phyloP scores from a whole-genome alignment of 805 yeast genomes.

The Saturnispora mendoncae region DNA sequence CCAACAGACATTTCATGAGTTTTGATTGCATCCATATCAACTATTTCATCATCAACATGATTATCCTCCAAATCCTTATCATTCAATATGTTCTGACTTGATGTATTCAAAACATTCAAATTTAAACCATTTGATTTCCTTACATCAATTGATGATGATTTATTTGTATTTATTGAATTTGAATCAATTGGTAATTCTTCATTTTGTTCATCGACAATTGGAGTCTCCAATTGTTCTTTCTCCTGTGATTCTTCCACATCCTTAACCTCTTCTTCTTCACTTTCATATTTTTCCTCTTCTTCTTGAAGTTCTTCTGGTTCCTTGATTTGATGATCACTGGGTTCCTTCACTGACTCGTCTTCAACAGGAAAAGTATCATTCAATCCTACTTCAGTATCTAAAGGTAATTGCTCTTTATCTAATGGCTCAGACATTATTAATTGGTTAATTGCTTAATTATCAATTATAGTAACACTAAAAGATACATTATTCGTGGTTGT shows the following conservation, averaged over 20 bases:
- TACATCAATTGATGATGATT: too few species aligned
- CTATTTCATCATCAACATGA: conserved; percentile 1
- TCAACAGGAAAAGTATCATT: not conserved
- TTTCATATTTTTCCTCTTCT: not conserved
- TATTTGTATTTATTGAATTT: not conserved
- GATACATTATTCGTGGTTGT: too few species aligned
- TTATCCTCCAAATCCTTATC: not conserved
- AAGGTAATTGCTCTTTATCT: too few species aligned
- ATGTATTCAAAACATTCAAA: conserved; percentile 2
- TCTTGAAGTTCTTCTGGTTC: not conserved
- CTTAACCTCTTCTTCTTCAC: not conserved
- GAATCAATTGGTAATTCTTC: not conserved
- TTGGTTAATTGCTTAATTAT: too few species aligned
- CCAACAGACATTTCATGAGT: conserved; percentile 2
- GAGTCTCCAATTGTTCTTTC: not conserved
- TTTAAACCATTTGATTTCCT: conserved; percentile 2
- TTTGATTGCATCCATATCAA: not conserved
- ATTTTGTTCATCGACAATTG: too few species aligned
- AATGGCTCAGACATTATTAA: too few species aligned
- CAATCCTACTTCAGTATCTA: not conserved
- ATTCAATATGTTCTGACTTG: not conserved
- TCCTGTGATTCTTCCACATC: not conserved
- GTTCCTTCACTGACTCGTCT: not conserved
- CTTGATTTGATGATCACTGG: too few species aligned
- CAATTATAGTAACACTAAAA: too few species aligned